Evolutionary conservation across 371 early-diverging fungal species (phyloP).

Genomic region (Rhizopus microsporus): DNA sequence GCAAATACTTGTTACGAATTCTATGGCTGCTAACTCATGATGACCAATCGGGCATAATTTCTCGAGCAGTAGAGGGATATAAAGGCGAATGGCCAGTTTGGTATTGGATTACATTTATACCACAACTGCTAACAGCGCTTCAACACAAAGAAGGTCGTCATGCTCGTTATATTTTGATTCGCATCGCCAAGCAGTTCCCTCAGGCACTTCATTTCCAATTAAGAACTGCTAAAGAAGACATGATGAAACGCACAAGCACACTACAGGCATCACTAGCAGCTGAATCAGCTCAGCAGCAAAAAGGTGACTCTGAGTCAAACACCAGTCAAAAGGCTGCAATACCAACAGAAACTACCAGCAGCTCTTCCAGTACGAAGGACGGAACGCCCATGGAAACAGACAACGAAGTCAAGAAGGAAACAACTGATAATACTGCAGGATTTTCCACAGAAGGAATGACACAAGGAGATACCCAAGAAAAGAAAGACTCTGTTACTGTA

Average conservation of each 20-base stretch:
- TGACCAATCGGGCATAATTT: conserved; percentile 73
- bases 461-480: background rate
- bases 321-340: background rate
- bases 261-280: conserved; percentile 9
- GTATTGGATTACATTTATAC: conserved; percentile 98
- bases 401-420: conserved; percentile 9
- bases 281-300: conserved; percentile 4
- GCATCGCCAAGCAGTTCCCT: conserved; percentile 94
- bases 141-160: conserved; percentile 80
- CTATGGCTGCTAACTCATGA: conserved; percentile 94
- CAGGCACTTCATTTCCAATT: conserved; percentile 85
- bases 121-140: conserved; percentile 85
- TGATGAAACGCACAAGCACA: conserved; percentile 55
- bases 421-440: background rate
- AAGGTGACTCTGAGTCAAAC: background rate
- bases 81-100: conserved; percentile 91
- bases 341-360: background rate
- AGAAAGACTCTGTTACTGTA: background rate
- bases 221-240: conserved; percentile 91
- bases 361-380: background rate
- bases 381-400: background rate
- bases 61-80: conserved; percentile 83
- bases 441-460: background rate
- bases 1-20: conserved; percentile 91
- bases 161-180: conserved; percentile 80